Percentiles rank a stretch among this genome's conserved stretches.
phyloP scores from a whole-genome alignment of 495 filamentous ascomycete genomes.

The Saxophila tyrrhenica region DNA sequence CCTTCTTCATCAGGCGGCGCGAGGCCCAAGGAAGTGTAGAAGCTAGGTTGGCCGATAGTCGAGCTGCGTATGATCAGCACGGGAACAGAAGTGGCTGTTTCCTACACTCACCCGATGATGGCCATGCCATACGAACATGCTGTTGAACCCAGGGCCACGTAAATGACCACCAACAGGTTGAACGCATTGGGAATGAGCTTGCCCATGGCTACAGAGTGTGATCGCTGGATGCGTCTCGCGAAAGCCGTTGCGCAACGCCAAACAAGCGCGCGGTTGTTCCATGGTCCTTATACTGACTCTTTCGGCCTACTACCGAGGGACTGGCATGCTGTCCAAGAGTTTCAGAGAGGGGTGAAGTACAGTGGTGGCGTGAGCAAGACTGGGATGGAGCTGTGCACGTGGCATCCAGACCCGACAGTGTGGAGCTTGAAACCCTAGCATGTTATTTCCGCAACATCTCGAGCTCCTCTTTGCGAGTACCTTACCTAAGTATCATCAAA shows the following conservation, averaged over 20 bases:
- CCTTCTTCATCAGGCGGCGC: slow-evolving; percentile 31
- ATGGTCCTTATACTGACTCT: no score
- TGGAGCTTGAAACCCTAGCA: no score
- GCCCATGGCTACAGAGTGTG: slow-evolving; percentile 7
- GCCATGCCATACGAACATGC: slow-evolving; percentile 40
- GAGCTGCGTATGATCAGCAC: no score
- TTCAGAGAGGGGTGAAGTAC: slow-evolving; percentile 9
- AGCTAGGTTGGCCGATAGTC: slow-evolving; percentile 43
- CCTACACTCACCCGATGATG: no score
- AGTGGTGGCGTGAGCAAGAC: neutral
- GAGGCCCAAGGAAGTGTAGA: slow-evolving; percentile 38
- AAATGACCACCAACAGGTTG: slow-evolving; percentile 27
- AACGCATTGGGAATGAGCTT: slow-evolving; percentile 24
- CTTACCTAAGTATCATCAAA: no score
- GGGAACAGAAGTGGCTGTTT: no score
- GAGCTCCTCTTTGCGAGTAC: no score
- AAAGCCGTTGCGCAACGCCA: neutral
- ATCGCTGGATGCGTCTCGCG: neutral
- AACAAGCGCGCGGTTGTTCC: neutral
- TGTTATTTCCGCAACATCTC: no score
- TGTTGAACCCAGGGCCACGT: slow-evolving; percentile 24
- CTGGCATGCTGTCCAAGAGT: slow-evolving; percentile 2
- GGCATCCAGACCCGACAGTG: no score
- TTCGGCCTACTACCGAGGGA: neutral
- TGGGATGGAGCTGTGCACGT: no score